Evolutionary conservation across 169 alveolate genomes (phyloP).

Genomic region (Cryptosporidium viatorum): DNA sequence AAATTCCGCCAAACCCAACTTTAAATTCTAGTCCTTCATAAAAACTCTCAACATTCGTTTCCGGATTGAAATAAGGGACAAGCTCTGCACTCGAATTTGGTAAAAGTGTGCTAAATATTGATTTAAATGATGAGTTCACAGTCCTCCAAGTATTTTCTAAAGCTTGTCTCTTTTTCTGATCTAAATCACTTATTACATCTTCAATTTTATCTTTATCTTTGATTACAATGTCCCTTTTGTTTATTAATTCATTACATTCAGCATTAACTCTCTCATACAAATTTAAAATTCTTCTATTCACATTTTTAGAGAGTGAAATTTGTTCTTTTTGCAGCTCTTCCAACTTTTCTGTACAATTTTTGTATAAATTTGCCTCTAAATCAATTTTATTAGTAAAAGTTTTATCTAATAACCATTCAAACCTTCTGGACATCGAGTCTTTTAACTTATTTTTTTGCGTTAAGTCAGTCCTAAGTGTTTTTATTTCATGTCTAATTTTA

Average conservation of each 20-base stretch:
- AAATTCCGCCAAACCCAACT: constrained; percentile 92
- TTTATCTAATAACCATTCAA: constrained; percentile 44
- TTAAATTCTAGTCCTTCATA: constrained; percentile 85
- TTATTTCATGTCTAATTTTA: constrained; percentile 81
- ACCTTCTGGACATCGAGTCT: constrained; percentile 42
- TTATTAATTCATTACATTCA: constrained; percentile 88
- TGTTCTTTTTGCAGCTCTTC: constrained; percentile 85
- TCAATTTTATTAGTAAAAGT: constrained; percentile 75
- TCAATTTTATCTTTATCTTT: constrained; percentile 91
- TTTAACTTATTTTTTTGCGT: constrained; percentile 78
- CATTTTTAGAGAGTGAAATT: constrained; percentile 85
- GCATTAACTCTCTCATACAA: constrained; percentile 92
- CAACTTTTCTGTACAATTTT: constrained; percentile 81
- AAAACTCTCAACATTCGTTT: constrained; percentile 71
- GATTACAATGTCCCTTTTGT: constrained; percentile 89
- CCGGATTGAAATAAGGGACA: constrained; percentile 67
- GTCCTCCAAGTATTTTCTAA: constrained; percentile 88
- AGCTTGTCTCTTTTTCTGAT: constrained; percentile 90
- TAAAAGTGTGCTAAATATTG: constrained; percentile 93
- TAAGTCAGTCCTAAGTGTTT: constrained; percentile 79
- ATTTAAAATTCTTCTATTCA: constrained; percentile 93
- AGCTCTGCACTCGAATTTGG: constrained; percentile 94
- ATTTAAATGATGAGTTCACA: constrained; percentile 92
- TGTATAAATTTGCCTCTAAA: constrained; percentile 81
- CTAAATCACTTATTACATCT: constrained; percentile 93